Evolutionary conservation across 371 early-diverging fungal genomes (phyloP).

Genomic region (Rhizopus sp.): DNA sequence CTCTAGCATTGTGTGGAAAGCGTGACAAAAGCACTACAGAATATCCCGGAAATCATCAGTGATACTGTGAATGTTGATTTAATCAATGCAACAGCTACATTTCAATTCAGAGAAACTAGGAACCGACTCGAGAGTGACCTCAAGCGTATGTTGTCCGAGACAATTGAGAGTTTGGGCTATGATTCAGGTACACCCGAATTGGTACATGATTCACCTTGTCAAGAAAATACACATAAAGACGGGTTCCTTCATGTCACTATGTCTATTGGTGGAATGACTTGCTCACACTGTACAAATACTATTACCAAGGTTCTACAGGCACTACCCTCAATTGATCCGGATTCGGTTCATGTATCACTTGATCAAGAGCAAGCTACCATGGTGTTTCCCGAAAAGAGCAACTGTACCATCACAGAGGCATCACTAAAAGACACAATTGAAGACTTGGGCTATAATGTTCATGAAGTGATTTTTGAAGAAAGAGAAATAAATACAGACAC

Average conservation of each 20-base stretch:
- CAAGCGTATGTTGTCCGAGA: constrained; percentile 14
- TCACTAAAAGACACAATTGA: constrained; percentile 53
- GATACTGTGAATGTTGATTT: constrained; percentile 31
- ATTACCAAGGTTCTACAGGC: constrained; percentile 60
- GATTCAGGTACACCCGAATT: constrained; percentile 21
- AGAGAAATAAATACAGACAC: background rate
- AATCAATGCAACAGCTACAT: constrained; percentile 19
- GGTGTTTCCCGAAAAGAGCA: constrained; percentile 25
- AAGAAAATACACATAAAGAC: background rate
- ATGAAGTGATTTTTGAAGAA: constrained; percentile 14
- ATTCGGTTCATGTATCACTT: constrained; percentile 45
- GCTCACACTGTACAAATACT: constrained; percentile 79
- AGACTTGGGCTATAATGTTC: constrained; percentile 67
- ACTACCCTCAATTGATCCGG: constrained; percentile 57
- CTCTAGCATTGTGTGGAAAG: constrained; percentile 29
- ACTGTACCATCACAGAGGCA: constrained; percentile 18
- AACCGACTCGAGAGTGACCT: constrained; percentile 7
- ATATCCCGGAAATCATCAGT: constrained; percentile 14
- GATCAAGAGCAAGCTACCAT: constrained; percentile 44
- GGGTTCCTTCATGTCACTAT: constrained; percentile 21
- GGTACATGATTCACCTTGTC: background rate
- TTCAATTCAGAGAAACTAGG: constrained; percentile 9
- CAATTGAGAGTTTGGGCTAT: constrained; percentile 41
- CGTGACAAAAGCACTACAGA: constrained; percentile 25
- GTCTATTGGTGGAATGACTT: constrained; percentile 78